Conservation (phyloP, 352 stramenopile species). For the Phytophthora tubulina region DNA sequence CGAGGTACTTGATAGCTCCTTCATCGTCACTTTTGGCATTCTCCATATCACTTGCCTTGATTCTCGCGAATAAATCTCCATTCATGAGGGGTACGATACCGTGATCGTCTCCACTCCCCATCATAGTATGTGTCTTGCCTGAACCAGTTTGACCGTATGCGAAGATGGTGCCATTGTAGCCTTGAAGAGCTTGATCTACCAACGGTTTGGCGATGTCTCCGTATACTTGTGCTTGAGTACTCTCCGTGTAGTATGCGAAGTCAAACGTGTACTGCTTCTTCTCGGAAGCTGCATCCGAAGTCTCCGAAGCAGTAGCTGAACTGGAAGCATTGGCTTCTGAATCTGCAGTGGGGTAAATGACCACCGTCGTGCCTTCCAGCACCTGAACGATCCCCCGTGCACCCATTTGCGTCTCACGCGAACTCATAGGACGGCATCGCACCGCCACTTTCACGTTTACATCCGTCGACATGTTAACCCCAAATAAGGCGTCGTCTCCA, state of each 20-base stretch:
- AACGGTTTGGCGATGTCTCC: slow-evolving; percentile 77
- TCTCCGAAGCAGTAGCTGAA: slow-evolving; percentile 18
- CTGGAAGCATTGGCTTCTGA: slow-evolving; percentile 20
- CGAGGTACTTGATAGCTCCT: slow-evolving; percentile 77
- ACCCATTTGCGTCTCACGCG: slow-evolving; percentile 76
- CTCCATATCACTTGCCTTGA: slow-evolving; percentile 41
- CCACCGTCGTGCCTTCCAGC: slow-evolving; percentile 60
- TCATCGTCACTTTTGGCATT: slow-evolving; percentile 32
- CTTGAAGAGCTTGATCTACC: slow-evolving; percentile 81
- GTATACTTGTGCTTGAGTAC: slow-evolving; percentile 85
- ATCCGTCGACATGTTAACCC: slow-evolving; percentile 62
- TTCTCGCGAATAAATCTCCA: slow-evolving; percentile 79
- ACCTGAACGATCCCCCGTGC: slow-evolving; percentile 66
- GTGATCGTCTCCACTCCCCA: slow-evolving; percentile 71
- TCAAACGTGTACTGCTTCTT: slow-evolving; percentile 88
- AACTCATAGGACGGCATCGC: slow-evolving; percentile 88
- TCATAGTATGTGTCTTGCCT: slow-evolving; percentile 92
- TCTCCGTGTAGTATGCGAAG: slow-evolving; percentile 78
- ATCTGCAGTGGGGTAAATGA: slow-evolving; percentile 53
- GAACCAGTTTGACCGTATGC: slow-evolving; percentile 81
- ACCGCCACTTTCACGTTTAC: slow-evolving; percentile 93
- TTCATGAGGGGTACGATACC: slow-evolving; percentile 94
- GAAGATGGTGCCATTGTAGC: slow-evolving; percentile 87
- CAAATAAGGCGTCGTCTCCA: slow-evolving; percentile 7
- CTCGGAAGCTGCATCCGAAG: slow-evolving; percentile 18